phyloP scores from a whole-genome alignment of 768 basidiomycete species.

The Ramaria sp. region DNA sequence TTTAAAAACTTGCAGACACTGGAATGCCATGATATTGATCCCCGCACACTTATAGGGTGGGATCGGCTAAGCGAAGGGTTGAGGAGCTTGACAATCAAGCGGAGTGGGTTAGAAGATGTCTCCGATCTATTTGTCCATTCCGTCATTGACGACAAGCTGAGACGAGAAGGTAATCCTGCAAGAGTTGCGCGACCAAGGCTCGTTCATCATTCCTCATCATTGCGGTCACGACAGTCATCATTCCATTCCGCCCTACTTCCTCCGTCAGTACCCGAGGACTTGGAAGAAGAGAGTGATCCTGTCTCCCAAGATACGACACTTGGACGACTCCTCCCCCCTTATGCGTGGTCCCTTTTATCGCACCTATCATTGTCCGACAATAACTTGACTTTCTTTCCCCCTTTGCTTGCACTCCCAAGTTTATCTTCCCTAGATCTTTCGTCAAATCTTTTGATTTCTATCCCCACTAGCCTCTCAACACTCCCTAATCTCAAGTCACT shows the following conservation, averaged over 20 bases:
- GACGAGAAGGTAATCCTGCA: constrained; percentile 44
- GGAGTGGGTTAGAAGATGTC: constrained; percentile 75
- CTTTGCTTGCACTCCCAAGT: constrained; percentile 56
- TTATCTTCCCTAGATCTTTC: constrained; percentile 82
- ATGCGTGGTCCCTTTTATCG: constrained; percentile 62
- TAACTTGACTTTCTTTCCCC: constrained; percentile 68
- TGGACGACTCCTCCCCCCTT: constrained; percentile 39
- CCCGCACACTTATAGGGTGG: constrained; percentile 75
- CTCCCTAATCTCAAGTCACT: constrained; percentile 81
- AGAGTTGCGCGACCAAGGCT: constrained; percentile 36
- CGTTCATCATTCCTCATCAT: constrained; percentile 14
- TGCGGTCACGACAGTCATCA: constrained; percentile 28
- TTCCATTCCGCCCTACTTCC: constrained; percentile 42
- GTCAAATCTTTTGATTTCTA: constrained; percentile 79
- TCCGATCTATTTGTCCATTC: constrained; percentile 65
- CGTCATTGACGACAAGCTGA: constrained; percentile 63
- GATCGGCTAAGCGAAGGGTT: constrained; percentile 62
- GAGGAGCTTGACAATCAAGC: constrained; percentile 61
- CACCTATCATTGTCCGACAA: constrained; percentile 75
- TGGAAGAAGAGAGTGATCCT: constrained; percentile 22
- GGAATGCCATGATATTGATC: constrained; percentile 73
- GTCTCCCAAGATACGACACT: constrained; percentile 21
- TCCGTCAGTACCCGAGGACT: constrained; percentile 45
- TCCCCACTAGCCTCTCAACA: constrained; percentile 64
- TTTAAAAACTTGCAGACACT: constrained; percentile 80